phyloP scores from a whole-genome alignment of 1,139 yeast species.

The Meyerozyma smithsonii region DNA sequence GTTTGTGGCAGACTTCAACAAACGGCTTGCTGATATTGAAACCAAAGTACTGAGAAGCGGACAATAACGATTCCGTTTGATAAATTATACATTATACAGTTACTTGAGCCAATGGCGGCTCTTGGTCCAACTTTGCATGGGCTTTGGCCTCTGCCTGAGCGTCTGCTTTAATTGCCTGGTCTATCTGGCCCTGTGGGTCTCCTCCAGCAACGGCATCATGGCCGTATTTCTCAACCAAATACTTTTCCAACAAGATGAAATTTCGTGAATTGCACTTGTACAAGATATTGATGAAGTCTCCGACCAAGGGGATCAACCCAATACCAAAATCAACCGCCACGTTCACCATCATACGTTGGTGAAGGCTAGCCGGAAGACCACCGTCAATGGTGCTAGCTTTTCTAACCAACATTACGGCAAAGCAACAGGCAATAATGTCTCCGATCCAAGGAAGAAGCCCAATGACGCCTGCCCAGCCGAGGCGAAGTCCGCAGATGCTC shows the following conservation, averaged over 20 bases:
- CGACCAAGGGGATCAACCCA: conserved; percentile 71
- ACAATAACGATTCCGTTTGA: background rate
- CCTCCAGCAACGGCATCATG: background rate
- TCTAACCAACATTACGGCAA: conserved; percentile 47
- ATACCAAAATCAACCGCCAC: conserved; percentile 60
- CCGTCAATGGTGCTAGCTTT: conserved; percentile 57
- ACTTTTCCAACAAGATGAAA: conserved; percentile 56
- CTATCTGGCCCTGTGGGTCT: background rate
- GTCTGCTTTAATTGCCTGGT: background rate
- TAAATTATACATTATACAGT: background rate
- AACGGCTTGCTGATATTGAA: conserved; percentile 16
- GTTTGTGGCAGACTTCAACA: conserved; percentile 40
- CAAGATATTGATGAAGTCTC: conserved; percentile 61
- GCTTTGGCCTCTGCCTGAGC: background rate
- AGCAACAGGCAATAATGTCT: conserved; percentile 43
- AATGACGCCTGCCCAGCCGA: conserved; percentile 72
- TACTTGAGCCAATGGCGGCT: background rate
- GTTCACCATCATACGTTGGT: conserved; percentile 54
- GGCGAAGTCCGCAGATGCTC: conserved; percentile 56
- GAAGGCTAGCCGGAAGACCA: conserved; percentile 51
- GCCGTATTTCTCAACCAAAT: conserved; percentile 42
- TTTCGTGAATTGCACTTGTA: conserved; percentile 77
- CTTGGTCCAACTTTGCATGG: background rate
- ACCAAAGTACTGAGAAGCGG: background rate
- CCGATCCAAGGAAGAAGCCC: conserved; percentile 70